Evolutionary conservation across 148 eudicot species (phyloP), one percentile per base, ranked within the genome.

Genomic region (Silene conica): DNA sequence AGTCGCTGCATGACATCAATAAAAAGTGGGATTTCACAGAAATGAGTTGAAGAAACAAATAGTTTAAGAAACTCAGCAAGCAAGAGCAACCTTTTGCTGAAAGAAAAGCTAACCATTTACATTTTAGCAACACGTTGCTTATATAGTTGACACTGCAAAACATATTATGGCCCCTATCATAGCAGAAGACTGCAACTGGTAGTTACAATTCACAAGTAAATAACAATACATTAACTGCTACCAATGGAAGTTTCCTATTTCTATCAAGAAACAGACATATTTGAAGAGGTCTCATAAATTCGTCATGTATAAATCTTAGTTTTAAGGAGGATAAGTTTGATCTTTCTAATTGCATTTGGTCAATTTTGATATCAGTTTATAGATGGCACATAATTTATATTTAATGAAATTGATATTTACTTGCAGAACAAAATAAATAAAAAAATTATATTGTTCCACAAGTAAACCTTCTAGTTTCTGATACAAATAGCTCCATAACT

Each of bases 1-100:
- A 90, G 96, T 88, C 88, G 82, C 99, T 94, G 89, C 78, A 78
- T 76, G 57, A 43, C 18, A 68, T 45, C 56, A 63, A 45, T 14
- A 63, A 20, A n/a, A 21, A 9, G 31, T 20, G 20, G 62, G 20
- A n/a, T 16, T 28, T 20, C 55, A 65, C n/a, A 26, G 28, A 46
- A 60, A 20, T 45, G 25, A 63, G 63, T 45, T 26, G 18, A 22
- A 19, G 5, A 31, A 68, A 54, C 26, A 18, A 28, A 55, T 15
- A 46, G 58, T 15, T 22, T n/a, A 61, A 57, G 28, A 56, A 41
- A 23, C 25, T 45, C 43, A 3, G 58, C 6, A 73, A 25, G 43
- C 38, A 61, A 62, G n/a, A 61, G 48, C 7, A 31, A 55, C 34
- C 23, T 9, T 50, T 16, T 25, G 57, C 38, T 18, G 48, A 38